Base-by-base conservation (phyloP, 2,329 filamentous ascomycete species). In the Exophiala calicioides region DNA sequence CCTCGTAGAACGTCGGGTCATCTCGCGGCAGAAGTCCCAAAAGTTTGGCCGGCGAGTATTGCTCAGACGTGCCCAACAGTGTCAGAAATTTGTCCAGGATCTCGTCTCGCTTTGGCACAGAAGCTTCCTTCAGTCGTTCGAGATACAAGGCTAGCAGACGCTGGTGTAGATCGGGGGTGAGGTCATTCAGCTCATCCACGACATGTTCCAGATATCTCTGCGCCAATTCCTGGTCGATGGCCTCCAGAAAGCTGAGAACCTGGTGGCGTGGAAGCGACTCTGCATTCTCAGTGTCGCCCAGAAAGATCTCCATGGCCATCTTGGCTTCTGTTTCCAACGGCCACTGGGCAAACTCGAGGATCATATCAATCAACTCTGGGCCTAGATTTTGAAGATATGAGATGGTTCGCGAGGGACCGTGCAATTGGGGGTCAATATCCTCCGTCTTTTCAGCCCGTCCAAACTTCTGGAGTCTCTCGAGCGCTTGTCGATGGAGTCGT, bases 221-320 rank as follows among this genome's bases (percentile, higher is more conserved):
- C 52, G 93, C 89, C 8, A 97, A 78, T 33, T 76, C 75, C 7
- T 74, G 62, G 59, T 94, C 83, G 24, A 95, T 81, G 0, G 72
- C 69, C 31, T 81, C 77, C 3, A 98, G 71, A 60, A 91, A 97
- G 2, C 77, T 72, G 2, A 91, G 74, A 0, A 98, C 87, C 41
- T 73, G 79, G 21, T 87, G 79, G 31, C 91, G 79, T 2, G 91
- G 90, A 8, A 98, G 68, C 0, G 84, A 89, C 71, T 97, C 93
- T 1, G 93, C 90, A 61, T 97, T 97, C 63, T 95, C 89, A 1
- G 89, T 93, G 64, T 98, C 93, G 1, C 88, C 88, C 0, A 93
- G 71, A 67, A 98, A 98, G 0, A 98, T 79, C 55, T 96, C 89
- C 86, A 98, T 94, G 3, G 86, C 90, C 29, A 88, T 71, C 2